Evolutionary conservation across 2,329 filamentous ascomycete genomes (phyloP).

Genomic region (Penicillium sp.): DNA sequence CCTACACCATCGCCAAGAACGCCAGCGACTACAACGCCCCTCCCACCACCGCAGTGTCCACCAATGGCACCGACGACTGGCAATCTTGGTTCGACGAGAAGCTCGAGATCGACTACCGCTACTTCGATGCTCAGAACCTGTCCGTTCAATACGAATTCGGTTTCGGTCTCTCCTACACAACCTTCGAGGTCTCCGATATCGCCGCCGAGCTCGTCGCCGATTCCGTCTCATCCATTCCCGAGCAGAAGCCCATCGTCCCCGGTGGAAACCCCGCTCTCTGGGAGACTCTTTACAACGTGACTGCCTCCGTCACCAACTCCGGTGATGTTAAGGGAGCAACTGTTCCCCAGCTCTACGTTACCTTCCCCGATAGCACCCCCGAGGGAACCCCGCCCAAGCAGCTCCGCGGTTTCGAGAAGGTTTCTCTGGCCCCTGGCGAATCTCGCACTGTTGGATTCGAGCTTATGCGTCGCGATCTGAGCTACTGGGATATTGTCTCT

Average conservation of each 20-base stretch:
- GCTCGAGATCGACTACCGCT: conserved; percentile 24
- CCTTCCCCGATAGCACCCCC: conserved; percentile 12
- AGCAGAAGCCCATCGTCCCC: conserved; percentile 41
- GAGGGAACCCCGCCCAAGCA: conserved; percentile 48
- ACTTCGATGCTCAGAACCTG: conserved; percentile 24
- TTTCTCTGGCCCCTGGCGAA: conserved; percentile 35
- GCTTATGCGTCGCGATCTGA: conserved; percentile 62
- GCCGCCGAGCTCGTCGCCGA: neutral
- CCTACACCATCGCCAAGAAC: conserved; percentile 76
- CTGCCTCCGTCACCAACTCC: conserved; percentile 71
- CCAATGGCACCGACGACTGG: conserved; percentile 17
- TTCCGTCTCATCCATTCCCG: conserved; percentile 7
- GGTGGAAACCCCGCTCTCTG: conserved; percentile 43
- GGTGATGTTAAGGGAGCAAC: conserved; percentile 69
- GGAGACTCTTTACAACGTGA: conserved; percentile 31
- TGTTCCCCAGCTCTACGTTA: conserved; percentile 60
- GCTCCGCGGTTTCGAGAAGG: conserved; percentile 65
- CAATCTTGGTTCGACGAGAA: conserved; percentile 18
- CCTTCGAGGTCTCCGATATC: conserved; percentile 68
- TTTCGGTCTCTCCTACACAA: conserved; percentile 75
- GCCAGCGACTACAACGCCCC: conserved; percentile 64
- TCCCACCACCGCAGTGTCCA: conserved; percentile 11
- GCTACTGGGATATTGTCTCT: conserved; percentile 60
- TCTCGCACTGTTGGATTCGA: conserved; percentile 53
- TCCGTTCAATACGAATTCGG: conserved; percentile 24